A percentile compares a stretch with the other conserved stretches of the same genome.
Conservation (phyloP, 495 filamentous ascomycete species). For the Elasticomyces elasticus region DNA sequence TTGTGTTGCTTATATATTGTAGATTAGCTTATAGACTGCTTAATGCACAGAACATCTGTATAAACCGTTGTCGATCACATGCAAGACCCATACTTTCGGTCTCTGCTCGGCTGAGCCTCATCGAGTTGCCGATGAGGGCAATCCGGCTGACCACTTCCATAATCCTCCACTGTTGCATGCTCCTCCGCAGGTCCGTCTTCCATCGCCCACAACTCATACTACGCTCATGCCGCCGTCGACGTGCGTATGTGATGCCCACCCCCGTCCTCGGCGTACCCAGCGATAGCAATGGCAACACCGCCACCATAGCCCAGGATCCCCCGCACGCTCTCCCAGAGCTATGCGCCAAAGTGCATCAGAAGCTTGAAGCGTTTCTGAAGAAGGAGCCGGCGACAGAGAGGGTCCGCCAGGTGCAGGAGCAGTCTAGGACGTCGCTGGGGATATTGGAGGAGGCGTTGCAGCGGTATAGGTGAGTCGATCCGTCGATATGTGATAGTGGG, state of each 20-base stretch:
- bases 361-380: constrained; percentile 59
- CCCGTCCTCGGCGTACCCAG: constrained; percentile 9
- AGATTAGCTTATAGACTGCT: neutral
- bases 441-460: constrained; percentile 64
- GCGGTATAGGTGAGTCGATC: constrained; percentile 50
- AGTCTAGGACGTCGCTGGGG: constrained; percentile 57
- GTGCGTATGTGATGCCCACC: constrained; percentile 7
- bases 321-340: constrained; percentile 28
- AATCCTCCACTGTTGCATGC: neutral
- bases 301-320: constrained; percentile 7
- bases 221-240: neutral
- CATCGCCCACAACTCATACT: neutral
- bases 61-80: neutral
- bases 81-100: neutral
- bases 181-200: neutral
- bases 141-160: neutral
- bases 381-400: constrained; percentile 46
- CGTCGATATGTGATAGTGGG: neutral
- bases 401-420: constrained; percentile 57
- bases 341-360: constrained; percentile 51
- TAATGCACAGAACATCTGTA: neutral
- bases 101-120: neutral
- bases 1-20: neutral
- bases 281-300: constrained; percentile 7
- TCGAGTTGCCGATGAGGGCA: neutral